Conservation (phyloP, 73 alveolate species). For the Effrenium voratum region DNA sequence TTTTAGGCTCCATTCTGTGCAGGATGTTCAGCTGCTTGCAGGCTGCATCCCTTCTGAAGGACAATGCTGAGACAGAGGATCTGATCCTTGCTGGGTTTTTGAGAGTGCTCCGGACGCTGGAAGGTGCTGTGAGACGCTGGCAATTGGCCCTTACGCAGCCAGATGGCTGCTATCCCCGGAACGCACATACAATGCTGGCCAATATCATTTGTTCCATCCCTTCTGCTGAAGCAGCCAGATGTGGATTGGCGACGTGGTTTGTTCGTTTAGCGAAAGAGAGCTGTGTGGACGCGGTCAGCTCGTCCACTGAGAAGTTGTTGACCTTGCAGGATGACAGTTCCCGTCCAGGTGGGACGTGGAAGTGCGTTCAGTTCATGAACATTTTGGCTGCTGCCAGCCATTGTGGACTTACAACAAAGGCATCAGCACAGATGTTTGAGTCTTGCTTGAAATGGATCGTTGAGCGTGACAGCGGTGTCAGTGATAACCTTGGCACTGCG, state of each 20-base stretch:
- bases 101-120: not conserved
- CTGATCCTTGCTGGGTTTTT: not conserved
- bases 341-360: not conserved
- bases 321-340: not conserved
- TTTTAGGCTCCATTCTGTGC: not conserved
- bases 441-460: not conserved
- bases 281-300: not conserved
- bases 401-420: constrained; percentile 8
- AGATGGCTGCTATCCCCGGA: not conserved
- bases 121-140: not conserved
- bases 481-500: not conserved
- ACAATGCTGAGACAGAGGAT: not conserved
- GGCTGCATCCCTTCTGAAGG: not conserved
- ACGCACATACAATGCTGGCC: not conserved
- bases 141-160: not conserved
- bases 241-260: constrained; percentile 29
- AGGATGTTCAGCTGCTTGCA: constrained; percentile 43
- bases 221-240: not conserved
- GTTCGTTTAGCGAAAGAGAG: not conserved
- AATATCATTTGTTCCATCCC: constrained; percentile 44
- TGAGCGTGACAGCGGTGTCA: not conserved
- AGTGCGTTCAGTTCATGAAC: constrained; percentile 17
- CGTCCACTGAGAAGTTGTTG: constrained; percentile 1
- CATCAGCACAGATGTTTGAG: not conserved
- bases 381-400: constrained; percentile 1